Base-by-base conservation (phyloP, 345 rosid genomes). In the Heritiera littoralis region DNA sequence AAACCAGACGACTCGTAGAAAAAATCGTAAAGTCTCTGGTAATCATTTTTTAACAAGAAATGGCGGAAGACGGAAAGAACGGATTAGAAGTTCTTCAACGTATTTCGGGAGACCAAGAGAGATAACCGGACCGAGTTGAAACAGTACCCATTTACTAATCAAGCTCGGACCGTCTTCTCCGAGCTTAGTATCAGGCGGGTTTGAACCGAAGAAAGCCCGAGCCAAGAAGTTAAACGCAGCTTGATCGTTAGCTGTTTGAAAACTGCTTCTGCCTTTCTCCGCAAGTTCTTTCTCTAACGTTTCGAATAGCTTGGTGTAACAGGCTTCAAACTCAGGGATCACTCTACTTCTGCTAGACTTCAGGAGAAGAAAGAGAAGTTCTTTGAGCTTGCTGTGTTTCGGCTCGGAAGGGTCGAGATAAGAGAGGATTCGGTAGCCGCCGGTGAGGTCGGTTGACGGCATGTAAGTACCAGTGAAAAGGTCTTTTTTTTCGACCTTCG, bases 371-470 rank as follows among this genome's bases (percentile, higher is more conserved):
- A 93, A 95, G 59, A 95, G 7, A 17, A 95, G 83, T 13, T 86
- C 80, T 78, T 95, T 95, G 79, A 95, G 90, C 78, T 89, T 90
- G 15, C 82, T 85, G 78, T 95, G 99, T 15, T 81, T 87, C 0
- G 93, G 92, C 81, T 95, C 99, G 1, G 98, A 88, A 0, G 99
- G 94, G 45, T 93, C 99, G 38, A 95, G 96, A 63, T 92, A 95
- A 2, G 99, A 88, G 15, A 95, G 84, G 45, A 91, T 72, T 2
- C 99, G 85, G 82, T 92, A 93, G 1, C 98, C 96, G 7, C 99
- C 99, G 51, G 98, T 95, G 72, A 95, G 92, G 3, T 91, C 89
- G 0, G 86, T 80, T 12, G 98, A 95, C 12, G 99, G 97, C 96
- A 90, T 90, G 89, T 66, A 95, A 11, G 99, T 94, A 1, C 99